Conservation (phyloP, 1,139 yeast genomes). For the Lodderomyces theae region DNA sequence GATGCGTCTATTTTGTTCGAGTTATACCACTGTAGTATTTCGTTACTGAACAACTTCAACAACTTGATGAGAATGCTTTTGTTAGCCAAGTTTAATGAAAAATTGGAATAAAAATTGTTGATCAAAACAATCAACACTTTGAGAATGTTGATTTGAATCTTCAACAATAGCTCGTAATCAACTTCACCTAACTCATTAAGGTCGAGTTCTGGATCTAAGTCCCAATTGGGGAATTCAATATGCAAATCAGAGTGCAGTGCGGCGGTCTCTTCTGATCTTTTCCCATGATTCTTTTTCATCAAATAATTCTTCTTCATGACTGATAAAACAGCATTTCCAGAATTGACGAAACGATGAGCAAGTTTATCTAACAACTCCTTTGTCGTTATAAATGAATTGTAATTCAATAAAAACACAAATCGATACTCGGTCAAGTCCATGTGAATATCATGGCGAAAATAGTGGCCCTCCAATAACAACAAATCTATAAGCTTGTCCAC, state of each 20-base stretch:
- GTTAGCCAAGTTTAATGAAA: slow-evolving; percentile 64
- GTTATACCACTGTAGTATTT: slow-evolving; percentile 69
- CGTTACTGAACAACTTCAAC: slow-evolving; percentile 67
- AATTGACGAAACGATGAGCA: slow-evolving; percentile 43
- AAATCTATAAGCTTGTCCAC: slow-evolving; percentile 43
- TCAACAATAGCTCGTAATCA: slow-evolving; percentile 56
- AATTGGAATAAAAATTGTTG: slow-evolving; percentile 70
- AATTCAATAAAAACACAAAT: slow-evolving; percentile 43
- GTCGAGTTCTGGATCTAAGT: slow-evolving; percentile 34
- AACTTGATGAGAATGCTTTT: slow-evolving; percentile 64
- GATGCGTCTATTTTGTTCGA: slow-evolving; percentile 42
- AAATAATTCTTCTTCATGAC: slow-evolving; percentile 36
- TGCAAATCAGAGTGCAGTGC: slow-evolving; percentile 7
- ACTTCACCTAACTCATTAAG: slow-evolving; percentile 42
- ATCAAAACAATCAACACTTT: slow-evolving; percentile 75
- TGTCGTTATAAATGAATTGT: slow-evolving; percentile 43
- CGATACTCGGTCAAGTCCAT: slow-evolving; percentile 45
- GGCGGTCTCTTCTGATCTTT: slow-evolving; percentile 6
- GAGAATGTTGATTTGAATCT: slow-evolving; percentile 78
- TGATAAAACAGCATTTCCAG: slow-evolving; percentile 49
- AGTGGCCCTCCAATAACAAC: slow-evolving; percentile 38
- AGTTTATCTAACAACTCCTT: slow-evolving; percentile 42
- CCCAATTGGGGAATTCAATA: slow-evolving; percentile 56
- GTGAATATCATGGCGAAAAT: slow-evolving; percentile 36
- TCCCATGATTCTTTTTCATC: slow-evolving; percentile 12